Evolutionary conservation across 768 basidiomycete genomes (phyloP).

Genomic region (Agrocybe praecox): DNA sequence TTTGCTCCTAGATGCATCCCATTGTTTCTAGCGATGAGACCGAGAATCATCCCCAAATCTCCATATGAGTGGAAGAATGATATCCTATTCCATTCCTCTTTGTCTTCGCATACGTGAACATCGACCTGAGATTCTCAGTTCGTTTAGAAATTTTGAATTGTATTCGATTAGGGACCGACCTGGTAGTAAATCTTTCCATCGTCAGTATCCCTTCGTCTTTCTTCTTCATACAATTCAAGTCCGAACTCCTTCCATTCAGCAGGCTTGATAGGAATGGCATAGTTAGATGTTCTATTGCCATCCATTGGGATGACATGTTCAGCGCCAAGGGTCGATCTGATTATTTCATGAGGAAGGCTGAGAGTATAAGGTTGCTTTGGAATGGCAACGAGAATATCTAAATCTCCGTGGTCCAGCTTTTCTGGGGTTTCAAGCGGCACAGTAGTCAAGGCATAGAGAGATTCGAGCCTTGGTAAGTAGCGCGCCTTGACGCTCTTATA

Average conservation of each 20-base stretch:
- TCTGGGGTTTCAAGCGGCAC: conserved; percentile 67
- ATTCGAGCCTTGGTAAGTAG: conserved; percentile 39
- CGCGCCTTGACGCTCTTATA: conserved; percentile 55
- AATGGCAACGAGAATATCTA: conserved; percentile 65
- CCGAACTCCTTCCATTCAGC: conserved; percentile 41
- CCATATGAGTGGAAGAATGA: conserved; percentile 67
- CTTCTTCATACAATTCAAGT: conserved; percentile 28
- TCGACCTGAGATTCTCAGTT: conserved; percentile 49
- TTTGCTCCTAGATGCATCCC: conserved; percentile 53
- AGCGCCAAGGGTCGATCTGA: conserved; percentile 49
- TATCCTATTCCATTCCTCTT: conserved; percentile 50
- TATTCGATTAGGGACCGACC: conserved; percentile 28
- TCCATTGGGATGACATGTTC: conserved; percentile 45
- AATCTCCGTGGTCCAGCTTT: conserved; percentile 67
- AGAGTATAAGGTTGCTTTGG: conserved; percentile 30
- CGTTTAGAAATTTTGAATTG: too few relatives aligned
- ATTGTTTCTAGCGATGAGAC: conserved; percentile 51
- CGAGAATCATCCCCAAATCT: conserved; percentile 72
- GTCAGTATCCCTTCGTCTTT: conserved; percentile 21
- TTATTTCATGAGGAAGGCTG: conserved; percentile 32
- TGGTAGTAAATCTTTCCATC: conserved; percentile 44
- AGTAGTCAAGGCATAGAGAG: conserved; percentile 51
- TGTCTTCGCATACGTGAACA: conserved; percentile 56
- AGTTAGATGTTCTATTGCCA: conserved; percentile 64
- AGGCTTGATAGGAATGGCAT: conserved; percentile 48